Conservation (phyloP, 2,329 filamentous ascomycete species). For the Hortaea werneckii region DNA sequence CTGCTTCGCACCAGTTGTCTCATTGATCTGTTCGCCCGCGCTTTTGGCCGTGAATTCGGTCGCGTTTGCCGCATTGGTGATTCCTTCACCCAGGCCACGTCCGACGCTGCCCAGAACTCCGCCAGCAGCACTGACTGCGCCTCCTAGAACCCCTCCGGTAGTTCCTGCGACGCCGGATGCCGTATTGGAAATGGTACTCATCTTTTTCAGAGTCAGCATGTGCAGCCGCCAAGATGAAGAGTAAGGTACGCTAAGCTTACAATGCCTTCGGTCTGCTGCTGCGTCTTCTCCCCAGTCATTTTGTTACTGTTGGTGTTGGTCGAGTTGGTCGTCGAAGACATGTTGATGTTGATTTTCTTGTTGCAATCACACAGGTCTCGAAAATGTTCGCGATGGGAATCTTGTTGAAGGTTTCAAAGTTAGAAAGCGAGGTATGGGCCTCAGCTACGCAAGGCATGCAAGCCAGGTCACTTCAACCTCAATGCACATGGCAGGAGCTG, state of each 20-base stretch:
- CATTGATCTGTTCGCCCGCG: conserved; percentile 3
- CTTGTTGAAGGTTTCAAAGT: too few species aligned
- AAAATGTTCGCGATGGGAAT: too few species aligned
- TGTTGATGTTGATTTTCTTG: too few species aligned
- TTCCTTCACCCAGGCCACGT: neutral
- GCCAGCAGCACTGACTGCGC: conserved; percentile 1
- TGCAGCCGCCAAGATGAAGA: neutral
- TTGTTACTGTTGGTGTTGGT: neutral
- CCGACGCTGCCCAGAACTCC: neutral
- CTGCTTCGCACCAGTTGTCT: conserved; percentile 4
- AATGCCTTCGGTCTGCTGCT: conserved; percentile 17
- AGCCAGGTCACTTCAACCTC: too few species aligned
- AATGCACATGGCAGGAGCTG: too few species aligned
- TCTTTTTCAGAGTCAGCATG: neutral
- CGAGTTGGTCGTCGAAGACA: neutral
- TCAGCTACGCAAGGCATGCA: too few species aligned
- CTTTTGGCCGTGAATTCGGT: neutral
- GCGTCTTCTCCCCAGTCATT: conserved; percentile 23
- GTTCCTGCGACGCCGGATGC: conserved; percentile 1
- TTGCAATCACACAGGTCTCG: too few species aligned
- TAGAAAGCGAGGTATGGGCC: too few species aligned
- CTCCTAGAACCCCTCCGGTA: neutral
- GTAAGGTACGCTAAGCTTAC: conserved; percentile 4
- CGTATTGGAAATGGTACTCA: conserved; percentile 1
- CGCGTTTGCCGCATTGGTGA: conserved; percentile 1